Conservation (phyloP, 371 early-diverging fungal genomes). For the Coemansia linderi region DNA sequence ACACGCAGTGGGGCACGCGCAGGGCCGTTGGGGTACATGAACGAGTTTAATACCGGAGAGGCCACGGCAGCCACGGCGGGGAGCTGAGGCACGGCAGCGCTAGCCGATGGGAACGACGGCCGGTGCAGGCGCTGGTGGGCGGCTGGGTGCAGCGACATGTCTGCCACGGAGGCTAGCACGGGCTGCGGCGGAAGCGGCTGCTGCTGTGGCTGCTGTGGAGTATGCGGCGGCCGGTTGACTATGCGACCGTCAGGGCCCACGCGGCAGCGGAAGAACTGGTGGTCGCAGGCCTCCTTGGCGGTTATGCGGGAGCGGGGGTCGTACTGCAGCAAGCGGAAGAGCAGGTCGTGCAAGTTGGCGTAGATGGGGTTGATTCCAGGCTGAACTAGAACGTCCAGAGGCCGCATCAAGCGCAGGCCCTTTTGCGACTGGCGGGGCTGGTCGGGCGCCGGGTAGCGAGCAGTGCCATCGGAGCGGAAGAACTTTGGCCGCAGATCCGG, state of each 20-base stretch:
- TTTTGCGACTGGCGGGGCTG: slow-evolving; percentile 45
- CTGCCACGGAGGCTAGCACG: slow-evolving; percentile 11
- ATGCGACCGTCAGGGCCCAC: slow-evolving; percentile 51
- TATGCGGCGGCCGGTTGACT: slow-evolving; percentile 20
- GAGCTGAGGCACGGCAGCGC: slow-evolving; percentile 7
- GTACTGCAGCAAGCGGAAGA: slow-evolving; percentile 89
- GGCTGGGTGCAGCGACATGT: slow-evolving; percentile 13
- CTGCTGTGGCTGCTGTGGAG: slow-evolving; percentile 13
- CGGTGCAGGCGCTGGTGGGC: slow-evolving; percentile 25
- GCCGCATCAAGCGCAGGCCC: slow-evolving; percentile 51
- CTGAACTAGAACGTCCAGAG: slow-evolving; percentile 46
- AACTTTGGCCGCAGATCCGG: slow-evolving; percentile 41
- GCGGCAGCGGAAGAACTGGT: slow-evolving; percentile 76
- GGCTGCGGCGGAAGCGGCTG: slow-evolving; percentile 14
- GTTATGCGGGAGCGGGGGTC: slow-evolving; percentile 91
- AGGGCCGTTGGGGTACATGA: slow-evolving; percentile 10
- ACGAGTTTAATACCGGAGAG: neutral
- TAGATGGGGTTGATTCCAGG: slow-evolving; percentile 50
- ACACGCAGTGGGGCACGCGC: slow-evolving; percentile 33
- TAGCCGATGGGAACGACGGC: slow-evolving; percentile 21
- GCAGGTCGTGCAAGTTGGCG: slow-evolving; percentile 73
- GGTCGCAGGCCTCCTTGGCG: slow-evolving; percentile 89
- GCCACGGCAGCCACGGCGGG: slow-evolving; percentile 13
- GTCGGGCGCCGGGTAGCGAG: slow-evolving; percentile 38
- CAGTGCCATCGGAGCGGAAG: slow-evolving; percentile 38